These are phyloP conservation scores for Teratosphaeria epicoccoides DNA, from an alignment of 2,329 filamentous ascomycete species.

Conservation along the genomic window DNA sequence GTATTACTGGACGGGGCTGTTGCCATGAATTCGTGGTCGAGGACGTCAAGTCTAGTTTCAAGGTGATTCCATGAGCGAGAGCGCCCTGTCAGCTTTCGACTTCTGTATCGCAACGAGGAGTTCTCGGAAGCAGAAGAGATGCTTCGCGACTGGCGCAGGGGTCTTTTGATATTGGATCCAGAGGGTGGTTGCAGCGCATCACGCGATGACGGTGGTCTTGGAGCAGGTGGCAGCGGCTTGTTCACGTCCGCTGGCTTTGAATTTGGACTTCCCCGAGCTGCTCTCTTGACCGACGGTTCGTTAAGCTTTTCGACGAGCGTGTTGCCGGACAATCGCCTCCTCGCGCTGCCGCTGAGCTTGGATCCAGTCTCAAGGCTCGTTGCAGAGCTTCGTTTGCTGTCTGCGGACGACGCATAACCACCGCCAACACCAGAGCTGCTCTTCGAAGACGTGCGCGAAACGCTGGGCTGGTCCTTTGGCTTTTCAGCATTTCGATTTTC, in stretches of 20 bases:
- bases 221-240: conserved; percentile 14
- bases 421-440: conserved; percentile 23
- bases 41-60: conserved; percentile 3
- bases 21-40: conserved; percentile 7
- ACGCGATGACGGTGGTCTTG: conserved; percentile 5
- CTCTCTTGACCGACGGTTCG: neutral
- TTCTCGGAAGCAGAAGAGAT: neutral
- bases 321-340: conserved; percentile 2
- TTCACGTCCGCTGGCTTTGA: conserved; percentile 6
- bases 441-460: conserved; percentile 23
- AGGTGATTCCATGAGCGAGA: neutral
- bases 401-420: conserved; percentile 27
- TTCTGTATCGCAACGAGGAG: neutral
- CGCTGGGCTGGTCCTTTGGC: neutral
- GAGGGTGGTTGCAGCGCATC: conserved; percentile 4
- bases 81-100: neutral
- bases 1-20: conserved; percentile 6
- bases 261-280: neutral
- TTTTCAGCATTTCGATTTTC: neutral
- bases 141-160: neutral
- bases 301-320: neutral
- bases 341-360: conserved; percentile 5
- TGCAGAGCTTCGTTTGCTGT: conserved; percentile 28
- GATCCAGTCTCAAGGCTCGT: conserved; percentile 13
- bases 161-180: neutral